A percentile compares a stretch with the other conserved stretches of the same genome.
phyloP scores from a whole-genome alignment of 148 eudicot genomes.

The Rhododendron molle region DNA sequence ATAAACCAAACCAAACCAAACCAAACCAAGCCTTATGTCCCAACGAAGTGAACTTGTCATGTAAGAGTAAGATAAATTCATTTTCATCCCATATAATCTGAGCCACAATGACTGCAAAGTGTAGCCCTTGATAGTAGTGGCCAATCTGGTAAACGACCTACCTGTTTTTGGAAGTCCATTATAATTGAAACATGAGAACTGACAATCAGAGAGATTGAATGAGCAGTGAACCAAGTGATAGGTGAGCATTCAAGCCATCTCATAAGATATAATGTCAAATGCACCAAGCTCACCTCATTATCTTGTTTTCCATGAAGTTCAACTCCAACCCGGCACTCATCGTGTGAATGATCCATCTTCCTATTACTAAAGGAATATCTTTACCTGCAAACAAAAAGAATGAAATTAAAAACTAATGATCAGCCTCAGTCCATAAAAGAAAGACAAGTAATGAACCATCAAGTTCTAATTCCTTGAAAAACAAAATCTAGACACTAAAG shows the following conservation, averaged over 20 bases:
- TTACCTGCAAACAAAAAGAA: neutral
- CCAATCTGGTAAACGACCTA: neutral
- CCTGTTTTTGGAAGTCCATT: neutral
- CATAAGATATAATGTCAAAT: neutral
- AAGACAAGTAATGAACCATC: neutral
- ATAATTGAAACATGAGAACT: neutral
- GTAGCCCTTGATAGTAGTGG: neutral
- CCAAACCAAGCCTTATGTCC: no score
- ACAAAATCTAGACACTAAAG: neutral
- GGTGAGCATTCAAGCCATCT: neutral
- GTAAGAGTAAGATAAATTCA: neutral
- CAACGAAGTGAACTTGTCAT: neutral
- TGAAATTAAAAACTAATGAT: neutral
- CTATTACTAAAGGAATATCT: neutral
- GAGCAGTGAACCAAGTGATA: neutral
- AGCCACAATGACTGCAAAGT: neutral
- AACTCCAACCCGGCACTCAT: neutral
- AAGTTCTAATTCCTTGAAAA: neutral
- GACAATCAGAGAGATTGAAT: neutral
- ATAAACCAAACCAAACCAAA: no score
- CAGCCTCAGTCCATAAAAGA: neutral
- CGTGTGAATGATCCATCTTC: neutral
- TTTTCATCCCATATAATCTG: neutral
- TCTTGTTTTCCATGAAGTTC: neutral
- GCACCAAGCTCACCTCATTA: neutral